phyloP scores from a whole-genome alignment of 2,329 filamentous ascomycete species.

The Beauveria scarabaeidicola region DNA sequence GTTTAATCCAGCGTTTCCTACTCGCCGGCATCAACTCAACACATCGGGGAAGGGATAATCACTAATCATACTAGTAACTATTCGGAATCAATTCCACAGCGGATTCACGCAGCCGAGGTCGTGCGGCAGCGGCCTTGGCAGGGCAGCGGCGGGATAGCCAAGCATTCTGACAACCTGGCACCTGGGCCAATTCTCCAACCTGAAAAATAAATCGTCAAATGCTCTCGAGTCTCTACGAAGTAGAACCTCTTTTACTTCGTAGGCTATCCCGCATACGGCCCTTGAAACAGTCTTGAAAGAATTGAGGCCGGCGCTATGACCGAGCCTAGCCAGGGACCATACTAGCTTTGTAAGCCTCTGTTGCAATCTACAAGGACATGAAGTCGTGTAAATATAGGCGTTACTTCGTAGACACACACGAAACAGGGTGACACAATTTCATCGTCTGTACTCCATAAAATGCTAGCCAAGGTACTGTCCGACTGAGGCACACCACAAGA shows the following conservation, averaged over 20 bases:
- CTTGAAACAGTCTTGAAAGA: not conserved
- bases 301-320: not conserved
- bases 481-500: not conserved
- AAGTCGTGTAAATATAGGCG: not conserved
- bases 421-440: not conserved
- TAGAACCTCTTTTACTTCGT: too few species aligned
- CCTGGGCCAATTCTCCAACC: too few species aligned
- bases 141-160: too few species aligned
- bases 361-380: not conserved
- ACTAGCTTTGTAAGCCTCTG: too few species aligned
- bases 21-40: not conserved
- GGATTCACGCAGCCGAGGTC: not conserved
- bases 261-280: too few species aligned
- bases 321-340: not conserved
- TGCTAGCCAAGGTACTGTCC: too few species aligned
- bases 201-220: too few species aligned
- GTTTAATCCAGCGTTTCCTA: not conserved
- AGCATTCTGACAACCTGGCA: too few species aligned
- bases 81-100: not conserved
- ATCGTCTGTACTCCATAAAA: too few species aligned
- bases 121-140: not conserved
- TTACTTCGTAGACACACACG: too few species aligned
- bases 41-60: not conserved
- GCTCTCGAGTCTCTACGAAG: too few species aligned
- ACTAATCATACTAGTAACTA: not conserved